Evolutionary conservation across 495 filamentous ascomycete genomes (phyloP).

Genomic region (Aspergillus kassunensis): DNA sequence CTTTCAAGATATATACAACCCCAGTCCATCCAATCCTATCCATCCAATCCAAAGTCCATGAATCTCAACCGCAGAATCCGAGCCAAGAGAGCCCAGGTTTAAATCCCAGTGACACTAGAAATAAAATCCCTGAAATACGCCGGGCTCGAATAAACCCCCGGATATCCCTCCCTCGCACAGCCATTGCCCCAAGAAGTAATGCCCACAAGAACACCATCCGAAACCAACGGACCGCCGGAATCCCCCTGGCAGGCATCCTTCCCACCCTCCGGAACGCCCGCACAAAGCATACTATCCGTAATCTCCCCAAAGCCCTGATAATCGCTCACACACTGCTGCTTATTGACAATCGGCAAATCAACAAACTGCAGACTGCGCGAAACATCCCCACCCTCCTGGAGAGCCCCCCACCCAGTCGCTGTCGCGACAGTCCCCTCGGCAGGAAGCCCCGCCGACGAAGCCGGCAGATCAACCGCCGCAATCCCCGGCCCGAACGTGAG

Average conservation of each 20-base stretch:
- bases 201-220: conserved; percentile 2
- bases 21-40: background rate
- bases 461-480: background rate
- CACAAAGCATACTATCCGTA: conserved; percentile 9
- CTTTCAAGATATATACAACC: too few relatives aligned
- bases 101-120: background rate
- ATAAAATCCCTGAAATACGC: conserved; percentile 3
- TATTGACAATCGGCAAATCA: background rate
- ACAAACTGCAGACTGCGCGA: conserved; percentile 1
- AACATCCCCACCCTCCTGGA: background rate
- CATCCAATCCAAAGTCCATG: background rate
- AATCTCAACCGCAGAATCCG: background rate
- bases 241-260: conserved; percentile 11
- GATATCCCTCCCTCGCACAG: conserved; percentile 1
- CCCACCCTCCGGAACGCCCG: background rate
- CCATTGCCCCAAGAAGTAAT: conserved; percentile 15
- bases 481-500: background rate
- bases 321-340: background rate
- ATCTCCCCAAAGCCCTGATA: background rate
- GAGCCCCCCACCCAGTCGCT: conserved; percentile 9
- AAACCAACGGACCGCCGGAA: conserved; percentile 2
- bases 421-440: background rate
- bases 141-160: conserved; percentile 6
- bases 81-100: too few relatives aligned
- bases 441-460: background rate